phyloP scores from a whole-genome alignment of 441 rosid species.

The Omphalea diandra region DNA sequence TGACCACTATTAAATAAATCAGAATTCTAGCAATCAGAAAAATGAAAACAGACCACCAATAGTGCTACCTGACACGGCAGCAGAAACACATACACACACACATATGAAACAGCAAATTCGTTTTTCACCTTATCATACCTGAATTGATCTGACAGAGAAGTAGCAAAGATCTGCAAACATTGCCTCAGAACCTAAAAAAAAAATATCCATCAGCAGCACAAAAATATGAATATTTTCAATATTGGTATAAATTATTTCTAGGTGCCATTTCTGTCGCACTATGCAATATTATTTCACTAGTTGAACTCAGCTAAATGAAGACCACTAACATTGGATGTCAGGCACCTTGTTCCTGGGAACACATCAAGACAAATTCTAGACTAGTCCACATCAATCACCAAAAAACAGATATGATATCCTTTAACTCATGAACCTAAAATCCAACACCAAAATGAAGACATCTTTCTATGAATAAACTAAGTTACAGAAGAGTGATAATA shows the following conservation, averaged over 20 bases:
- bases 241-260: background rate
- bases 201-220: slow-evolving; percentile 16
- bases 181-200: slow-evolving; percentile 84
- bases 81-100: too few species aligned
- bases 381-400: background rate
- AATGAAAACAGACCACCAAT: slow-evolving; percentile 15
- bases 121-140: slow-evolving; percentile 51
- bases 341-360: background rate
- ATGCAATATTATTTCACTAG: background rate
- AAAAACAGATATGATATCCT: background rate
- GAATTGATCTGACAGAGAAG: slow-evolving; percentile 91
- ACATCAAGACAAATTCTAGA: slow-evolving; percentile 4
- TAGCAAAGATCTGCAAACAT: slow-evolving; percentile 99
- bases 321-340: background rate
- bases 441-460: background rate
- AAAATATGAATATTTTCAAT: slow-evolving; percentile 3
- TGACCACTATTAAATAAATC: slow-evolving; percentile 40
- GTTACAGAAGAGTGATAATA: background rate
- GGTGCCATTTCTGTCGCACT: background rate
- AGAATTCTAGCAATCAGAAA: slow-evolving; percentile 27
- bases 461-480: background rate
- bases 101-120: slow-evolving; percentile 20
- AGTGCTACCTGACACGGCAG: slow-evolving; percentile 11
- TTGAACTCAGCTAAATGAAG: background rate
- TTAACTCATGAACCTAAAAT: background rate